Evolutionary conservation across 345 rosid species (phyloP), one percentile per base, ranked within the genome.

Genomic region (Salix brachista): DNA sequence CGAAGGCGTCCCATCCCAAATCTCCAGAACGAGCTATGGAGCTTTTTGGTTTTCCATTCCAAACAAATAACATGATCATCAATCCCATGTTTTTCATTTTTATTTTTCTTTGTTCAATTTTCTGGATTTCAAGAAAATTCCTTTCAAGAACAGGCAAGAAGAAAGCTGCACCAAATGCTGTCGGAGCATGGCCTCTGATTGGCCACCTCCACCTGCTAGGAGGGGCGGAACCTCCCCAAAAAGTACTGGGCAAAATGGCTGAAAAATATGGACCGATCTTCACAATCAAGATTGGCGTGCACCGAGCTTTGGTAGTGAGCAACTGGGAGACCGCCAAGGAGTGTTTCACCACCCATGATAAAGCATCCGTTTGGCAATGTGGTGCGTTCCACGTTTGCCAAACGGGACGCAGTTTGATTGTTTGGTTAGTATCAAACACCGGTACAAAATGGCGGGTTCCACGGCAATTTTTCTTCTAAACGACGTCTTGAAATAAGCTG

Each of bases 191-290:
- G 88, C 88, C 89, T 3, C 3, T 84, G 9, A 56, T 84, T 17
- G 88, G 91, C 30, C 89, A 86, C 65, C 86, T 88, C 58, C 86
- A 50, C 44, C 86, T 79, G 50, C 69, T 88, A 14, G 66, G 76
- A 65, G 88, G 87, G 1, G 41, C 82, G 0, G 30, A 74, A 65
- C 87, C 75, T 2, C 67, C 86, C 3, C 87, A 88, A 37, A 69
- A 69, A 23, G 41, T 78, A 1, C 39, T 88, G 5, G 76, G 65
- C 9, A n/a, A 70, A 18, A 50, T 82, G 84, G 86, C 82, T 0
- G 83, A 83, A 8, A 85, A 83, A 30, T 42, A 64, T 9, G 88
- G 90, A 0, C 84, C 85, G 0, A 76, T 86, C 36, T 86, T 84
- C 80, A 81, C 72, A n/a, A 71, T 88, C 74, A 67, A 42, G 69